Evolutionary conservation across 1,284 basidiomycete genomes (phyloP), one percentile per base, ranked within the genome.

Genomic region (Ustilago hordei): DNA sequence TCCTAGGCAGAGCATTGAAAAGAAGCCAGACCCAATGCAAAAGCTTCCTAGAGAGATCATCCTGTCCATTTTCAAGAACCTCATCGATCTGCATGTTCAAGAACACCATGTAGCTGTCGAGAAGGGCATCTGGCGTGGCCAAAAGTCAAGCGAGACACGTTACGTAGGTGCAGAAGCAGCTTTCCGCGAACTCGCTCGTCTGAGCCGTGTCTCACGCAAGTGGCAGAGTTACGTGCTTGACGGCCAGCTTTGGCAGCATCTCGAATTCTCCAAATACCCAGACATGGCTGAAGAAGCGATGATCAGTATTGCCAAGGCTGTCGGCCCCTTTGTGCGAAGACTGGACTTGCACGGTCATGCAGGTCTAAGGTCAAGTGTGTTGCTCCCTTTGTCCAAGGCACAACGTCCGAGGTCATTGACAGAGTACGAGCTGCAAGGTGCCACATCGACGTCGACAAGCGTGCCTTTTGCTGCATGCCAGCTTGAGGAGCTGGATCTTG

Each of bases 161-260:
- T 78, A 69, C 62, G 60, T 63, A 1, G 76, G 71, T 7, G 38
- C 47, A 11, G 68, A 78, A 23, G 68, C 65, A 13, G 76, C 65
- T 11, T 54, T 75, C 7, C 61, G 76, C n/a, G 69, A 78, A 31
- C 72, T 78, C 3, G 72, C 64, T 17, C 59, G 76, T 53, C 64
- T 78, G 19, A 67, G 62, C 19, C 84, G 95, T 93, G 93, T 97
- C 1, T 95, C 92, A 19, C 92, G 90, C 83, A 84, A 88, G 4
- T 98, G 95, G 94, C 91, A 90, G 60, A 84, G 88, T 7, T 90
- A 95, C 36, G 91, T 92, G 53, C 91, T 92, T 75, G 95, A 97
- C 84, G 95, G 95, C 8, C 92, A 95, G 84, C 89, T 96, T 17
- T 97, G 95, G 95, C 84, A 88, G 34, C 47, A 56, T 36, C 60